A percentile compares a stretch with the other conserved stretches of the same genome.
phyloP scores from a whole-genome alignment of 139 green algal species.

The Picochlorum sp. region DNA sequence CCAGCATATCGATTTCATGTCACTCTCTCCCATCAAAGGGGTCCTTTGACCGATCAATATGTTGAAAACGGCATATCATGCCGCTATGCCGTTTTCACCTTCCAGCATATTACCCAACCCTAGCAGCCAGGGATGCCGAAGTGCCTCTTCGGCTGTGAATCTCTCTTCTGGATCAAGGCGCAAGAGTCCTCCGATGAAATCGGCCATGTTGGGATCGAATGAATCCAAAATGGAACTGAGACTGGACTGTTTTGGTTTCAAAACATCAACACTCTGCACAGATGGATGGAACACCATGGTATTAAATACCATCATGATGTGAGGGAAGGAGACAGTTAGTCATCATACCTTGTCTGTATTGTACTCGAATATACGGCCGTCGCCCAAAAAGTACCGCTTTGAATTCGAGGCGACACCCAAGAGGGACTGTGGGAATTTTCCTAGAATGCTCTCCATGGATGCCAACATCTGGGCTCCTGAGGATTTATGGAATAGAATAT shows the following conservation, averaged over 20 bases:
- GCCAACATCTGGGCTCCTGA: slow-evolving; percentile 75
- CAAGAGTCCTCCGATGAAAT: slow-evolving; percentile 63
- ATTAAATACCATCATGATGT: neutral
- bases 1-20: no score
- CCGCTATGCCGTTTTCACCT: no score
- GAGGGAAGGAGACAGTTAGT: neutral
- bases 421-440: slow-evolving; percentile 51
- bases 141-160: slow-evolving; percentile 55
- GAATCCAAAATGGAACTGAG: slow-evolving; percentile 42
- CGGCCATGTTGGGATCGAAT: slow-evolving; percentile 56
- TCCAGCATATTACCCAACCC: no score
- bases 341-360: slow-evolving; percentile 8
- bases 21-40: no score
- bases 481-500: slow-evolving; percentile 85
- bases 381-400: slow-evolving; percentile 75
- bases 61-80: no score
- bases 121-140: slow-evolving; percentile 79
- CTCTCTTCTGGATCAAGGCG: slow-evolving; percentile 50
- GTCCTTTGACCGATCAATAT: no score
- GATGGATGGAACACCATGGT: slow-evolving; percentile 21
- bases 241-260: slow-evolving; percentile 60
- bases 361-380: slow-evolving; percentile 60
- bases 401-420: slow-evolving; percentile 58
- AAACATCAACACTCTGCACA: slow-evolving; percentile 44
- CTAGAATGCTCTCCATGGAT: slow-evolving; percentile 80